These are phyloP conservation scores for Nannochloropsis salina DNA, from an alignment of 108 stramenopile species.

Conservation along the genomic window DNA sequence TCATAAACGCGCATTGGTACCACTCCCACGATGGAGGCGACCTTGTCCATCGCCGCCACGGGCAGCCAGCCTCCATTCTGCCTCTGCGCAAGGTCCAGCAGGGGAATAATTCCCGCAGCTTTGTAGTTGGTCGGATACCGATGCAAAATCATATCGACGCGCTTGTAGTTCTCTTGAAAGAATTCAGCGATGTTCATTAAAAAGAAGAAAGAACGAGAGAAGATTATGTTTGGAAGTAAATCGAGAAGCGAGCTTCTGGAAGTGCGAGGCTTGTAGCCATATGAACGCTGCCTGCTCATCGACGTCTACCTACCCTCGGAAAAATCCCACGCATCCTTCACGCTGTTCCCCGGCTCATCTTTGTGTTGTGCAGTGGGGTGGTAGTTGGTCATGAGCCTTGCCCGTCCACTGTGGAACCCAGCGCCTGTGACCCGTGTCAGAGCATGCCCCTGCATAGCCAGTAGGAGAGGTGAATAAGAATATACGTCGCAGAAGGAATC, in stretches of 20 bases:
- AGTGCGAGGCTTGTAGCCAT: too few relatives aligned
- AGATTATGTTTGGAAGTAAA: too few relatives aligned
- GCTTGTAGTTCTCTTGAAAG: slow-evolving; percentile 85
- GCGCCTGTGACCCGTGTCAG: neutral
- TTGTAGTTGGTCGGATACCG: slow-evolving; percentile 99
- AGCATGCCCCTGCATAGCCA: too few relatives aligned
- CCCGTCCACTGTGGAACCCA: neutral
- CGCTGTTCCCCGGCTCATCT: slow-evolving; percentile 5
- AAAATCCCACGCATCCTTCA: slow-evolving; percentile 7
- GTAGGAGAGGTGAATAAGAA: too few relatives aligned
- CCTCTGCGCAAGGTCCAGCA: slow-evolving; percentile 86
- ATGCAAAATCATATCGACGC: slow-evolving; percentile 72
- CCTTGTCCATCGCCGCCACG: slow-evolving; percentile 98
- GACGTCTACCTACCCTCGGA: neutral
- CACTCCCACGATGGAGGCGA: slow-evolving; percentile 78
- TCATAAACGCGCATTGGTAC: slow-evolving; percentile 89
- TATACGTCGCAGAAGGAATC: too few relatives aligned
- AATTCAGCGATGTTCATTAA: slow-evolving; percentile 67
- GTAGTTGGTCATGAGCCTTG: neutral
- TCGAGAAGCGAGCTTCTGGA: too few relatives aligned
- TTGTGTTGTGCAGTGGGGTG: slow-evolving; percentile 16
- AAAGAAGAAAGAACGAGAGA: too few relatives aligned
- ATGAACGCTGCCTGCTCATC: too few relatives aligned
- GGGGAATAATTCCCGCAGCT: slow-evolving; percentile 80
- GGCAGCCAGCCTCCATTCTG: slow-evolving; percentile 98